Evolutionary conservation across 768 basidiomycete genomes (phyloP), one percentile per base, ranked within the genome.

Genomic region (Tylopilus cervinicoccineus): DNA sequence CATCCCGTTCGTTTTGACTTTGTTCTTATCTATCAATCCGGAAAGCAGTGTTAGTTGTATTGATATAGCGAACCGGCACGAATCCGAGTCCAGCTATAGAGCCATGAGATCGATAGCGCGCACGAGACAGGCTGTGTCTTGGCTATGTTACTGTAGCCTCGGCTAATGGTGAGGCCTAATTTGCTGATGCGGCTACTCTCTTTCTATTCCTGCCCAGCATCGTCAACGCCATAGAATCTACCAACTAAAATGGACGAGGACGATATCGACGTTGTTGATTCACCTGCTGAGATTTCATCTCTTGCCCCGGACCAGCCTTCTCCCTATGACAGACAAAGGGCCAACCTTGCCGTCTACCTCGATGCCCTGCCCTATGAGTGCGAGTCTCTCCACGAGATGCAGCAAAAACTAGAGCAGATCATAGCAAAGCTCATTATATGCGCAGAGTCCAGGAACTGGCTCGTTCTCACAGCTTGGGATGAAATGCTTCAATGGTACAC

Each of bases 391-490:
- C 79, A 84, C 50, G 78, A 81, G 45, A 91, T 92, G 87, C 79
- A 84, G 45, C 62, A 68, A 24, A 78, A 79, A 54, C 76, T 91
- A 8, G 84, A 87, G 57, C 62, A 74, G 41, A 88, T 92, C 54
- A 74, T 89, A 11, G 74, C 77, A 37, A 86, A 78, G 67, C 79
- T 92, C 38, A 68, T 74, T 51, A 70, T 88, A 20, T 86, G 84
- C 53, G 84, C 81, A n/a, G 80, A 81, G 62, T 72, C 83, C 41
- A 82, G 80, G 71, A 84, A 86, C 55, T 92, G 88, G 88, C 69
- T 78, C 29, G 72, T 80, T n/a, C 72, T 89, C 36, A 79, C 81
- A 23, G 81, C 80, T 7, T 92, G 88, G 88, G 87, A 90, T 65
- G 83, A 82, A 16, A 74, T 83, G 68, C 70, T 92, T 27, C 86